Conservation (phyloP, 495 filamentous ascomycete species). For the Neurospora tetraspora region DNA sequence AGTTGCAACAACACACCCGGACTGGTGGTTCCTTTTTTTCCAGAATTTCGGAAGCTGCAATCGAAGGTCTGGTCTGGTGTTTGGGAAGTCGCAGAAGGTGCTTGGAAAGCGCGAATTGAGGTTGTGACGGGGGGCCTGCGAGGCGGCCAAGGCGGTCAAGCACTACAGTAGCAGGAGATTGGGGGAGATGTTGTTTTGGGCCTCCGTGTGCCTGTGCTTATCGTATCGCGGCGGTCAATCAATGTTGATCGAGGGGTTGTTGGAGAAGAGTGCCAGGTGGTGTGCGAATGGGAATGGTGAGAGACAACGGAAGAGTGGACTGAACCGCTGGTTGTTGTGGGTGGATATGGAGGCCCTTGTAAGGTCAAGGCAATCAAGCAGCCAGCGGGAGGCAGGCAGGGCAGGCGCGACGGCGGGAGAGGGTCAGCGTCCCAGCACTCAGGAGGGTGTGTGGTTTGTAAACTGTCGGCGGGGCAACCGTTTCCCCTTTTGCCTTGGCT, state of each 20-base stretch:
- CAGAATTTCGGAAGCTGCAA: neutral
- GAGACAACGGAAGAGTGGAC: neutral
- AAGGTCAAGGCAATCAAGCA: neutral
- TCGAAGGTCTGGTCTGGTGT: neutral
- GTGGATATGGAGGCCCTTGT: neutral
- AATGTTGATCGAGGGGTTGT: neutral
- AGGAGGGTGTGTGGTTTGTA: slow-evolving; percentile 12
- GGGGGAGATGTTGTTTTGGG: neutral
- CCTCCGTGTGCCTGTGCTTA: neutral
- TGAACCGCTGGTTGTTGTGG: neutral
- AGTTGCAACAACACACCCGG: neutral
- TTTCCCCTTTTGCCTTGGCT: slow-evolving; percentile 9
- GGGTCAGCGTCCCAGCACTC: neutral
- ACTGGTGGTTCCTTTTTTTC: neutral
- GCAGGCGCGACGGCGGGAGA: neutral
- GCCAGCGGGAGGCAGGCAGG: neutral
- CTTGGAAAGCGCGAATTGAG: neutral
- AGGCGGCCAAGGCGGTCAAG: neutral
- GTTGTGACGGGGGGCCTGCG: neutral
- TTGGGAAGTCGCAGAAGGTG: neutral
- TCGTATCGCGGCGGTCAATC: neutral
- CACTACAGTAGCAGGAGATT: neutral
- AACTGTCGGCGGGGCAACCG: slow-evolving; percentile 27
- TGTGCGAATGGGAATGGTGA: neutral
- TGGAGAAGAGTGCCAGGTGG: neutral